Conservation (phyloP, 2,329 filamentous ascomycete genomes). For the Aspergillus quadricinctus region DNA sequence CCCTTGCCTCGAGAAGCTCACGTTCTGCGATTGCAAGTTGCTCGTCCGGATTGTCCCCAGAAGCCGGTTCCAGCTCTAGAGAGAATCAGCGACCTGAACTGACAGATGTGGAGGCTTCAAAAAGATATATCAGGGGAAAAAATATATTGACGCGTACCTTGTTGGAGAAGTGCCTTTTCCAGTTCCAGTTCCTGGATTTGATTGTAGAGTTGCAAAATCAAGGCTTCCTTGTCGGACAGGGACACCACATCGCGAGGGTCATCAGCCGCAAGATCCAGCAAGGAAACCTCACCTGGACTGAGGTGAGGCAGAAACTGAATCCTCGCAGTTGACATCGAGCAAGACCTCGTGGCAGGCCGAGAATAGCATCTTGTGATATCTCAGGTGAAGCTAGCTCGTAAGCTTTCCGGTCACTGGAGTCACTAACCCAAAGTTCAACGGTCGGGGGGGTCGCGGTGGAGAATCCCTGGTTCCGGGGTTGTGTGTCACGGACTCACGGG, state of each 20-base stretch:
- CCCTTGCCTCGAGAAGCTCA: conserved; percentile 65
- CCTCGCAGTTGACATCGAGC: conserved; percentile 33
- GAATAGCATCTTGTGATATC: conserved; percentile 27
- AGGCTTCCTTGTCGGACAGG: conserved; percentile 63
- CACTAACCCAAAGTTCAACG: neutral
- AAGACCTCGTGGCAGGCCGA: conserved; percentile 23
- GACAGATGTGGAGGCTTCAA: neutral
- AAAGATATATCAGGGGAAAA: neutral
- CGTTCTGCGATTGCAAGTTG: conserved; percentile 54
- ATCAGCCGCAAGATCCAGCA: conserved; percentile 42
- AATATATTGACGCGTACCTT: conserved; percentile 27
- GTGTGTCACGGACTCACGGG: conserved; percentile 3
- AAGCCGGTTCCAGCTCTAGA: conserved; percentile 32
- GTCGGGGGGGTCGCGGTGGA: conserved; percentile 15
- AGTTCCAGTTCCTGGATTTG: conserved; percentile 66
- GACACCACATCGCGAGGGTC: conserved; percentile 46
- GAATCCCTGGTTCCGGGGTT: conserved; percentile 12
- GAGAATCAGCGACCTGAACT: neutral
- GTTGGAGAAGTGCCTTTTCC: conserved; percentile 63
- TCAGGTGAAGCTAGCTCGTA: conserved; percentile 10
- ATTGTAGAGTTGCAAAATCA: conserved; percentile 66
- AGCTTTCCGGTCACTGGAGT: neutral
- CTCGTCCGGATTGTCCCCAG: conserved; percentile 50
- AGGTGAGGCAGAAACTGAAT: conserved; percentile 28
- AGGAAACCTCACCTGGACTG: conserved; percentile 29